These are phyloP conservation scores for Ceriops decandra DNA, from an alignment of 345 rosid genomes.

Conservation along the genomic window DNA sequence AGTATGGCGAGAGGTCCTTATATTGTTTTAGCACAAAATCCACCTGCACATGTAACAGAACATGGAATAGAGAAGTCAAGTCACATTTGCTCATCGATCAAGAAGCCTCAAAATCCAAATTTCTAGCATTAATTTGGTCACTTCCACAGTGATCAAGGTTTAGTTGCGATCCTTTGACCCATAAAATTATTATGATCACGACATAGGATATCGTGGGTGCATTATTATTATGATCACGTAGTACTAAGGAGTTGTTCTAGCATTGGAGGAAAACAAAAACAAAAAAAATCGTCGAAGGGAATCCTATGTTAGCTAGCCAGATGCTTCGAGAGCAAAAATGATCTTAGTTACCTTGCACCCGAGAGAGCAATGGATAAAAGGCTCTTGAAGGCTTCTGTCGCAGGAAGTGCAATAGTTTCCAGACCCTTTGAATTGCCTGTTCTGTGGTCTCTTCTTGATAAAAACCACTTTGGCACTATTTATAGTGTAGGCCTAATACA, in stretches of 20 bases:
- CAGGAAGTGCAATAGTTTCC: slow-evolving; percentile 92
- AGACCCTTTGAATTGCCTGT: slow-evolving; percentile 88
- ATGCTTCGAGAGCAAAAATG: too few relatives aligned
- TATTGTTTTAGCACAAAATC: slow-evolving; percentile 78
- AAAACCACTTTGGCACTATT: slow-evolving; percentile 96
- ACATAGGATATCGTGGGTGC: too few relatives aligned
- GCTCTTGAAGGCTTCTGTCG: slow-evolving; percentile 93
- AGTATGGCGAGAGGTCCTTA: slow-evolving; percentile 58
- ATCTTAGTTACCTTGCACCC: slow-evolving; percentile 72
- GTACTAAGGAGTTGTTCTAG: too few relatives aligned
- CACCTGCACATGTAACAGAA: slow-evolving; percentile 40
- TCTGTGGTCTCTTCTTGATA: slow-evolving; percentile 94
- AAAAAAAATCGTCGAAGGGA: neutral
- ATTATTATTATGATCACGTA: too few relatives aligned
- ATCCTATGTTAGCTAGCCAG: too few relatives aligned
- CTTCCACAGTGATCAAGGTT: too few relatives aligned
- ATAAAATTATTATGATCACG: too few relatives aligned
- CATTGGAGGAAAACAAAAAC: too few relatives aligned
- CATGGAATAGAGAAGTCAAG: neutral
- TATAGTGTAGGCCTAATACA: slow-evolving; percentile 69
- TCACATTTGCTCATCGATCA: too few relatives aligned
- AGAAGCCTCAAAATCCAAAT: too few relatives aligned
- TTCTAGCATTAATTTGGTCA: too few relatives aligned
- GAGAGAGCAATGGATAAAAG: slow-evolving; percentile 85
- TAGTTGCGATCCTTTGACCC: too few relatives aligned